A percentile compares a stretch with the other conserved stretches of the same genome.
These are phyloP conservation scores for Talaromyces sp. DNA, from an alignment of 2,329 filamentous ascomycete species.

Conservation along the genomic window DNA sequence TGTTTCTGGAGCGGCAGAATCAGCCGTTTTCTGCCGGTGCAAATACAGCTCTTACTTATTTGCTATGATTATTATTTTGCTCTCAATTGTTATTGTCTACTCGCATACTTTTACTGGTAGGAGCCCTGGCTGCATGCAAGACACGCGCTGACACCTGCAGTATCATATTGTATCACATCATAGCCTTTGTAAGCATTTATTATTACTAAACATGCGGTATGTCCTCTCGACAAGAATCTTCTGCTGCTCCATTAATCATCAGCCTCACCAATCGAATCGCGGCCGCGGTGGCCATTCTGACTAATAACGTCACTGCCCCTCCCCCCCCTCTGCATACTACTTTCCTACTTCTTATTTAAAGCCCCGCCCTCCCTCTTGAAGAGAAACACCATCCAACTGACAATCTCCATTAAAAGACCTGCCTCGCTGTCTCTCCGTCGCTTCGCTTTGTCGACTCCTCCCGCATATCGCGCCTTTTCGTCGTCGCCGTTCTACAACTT, in stretches of 20 bases:
- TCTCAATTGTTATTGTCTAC: neutral
- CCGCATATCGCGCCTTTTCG: conserved; percentile 21
- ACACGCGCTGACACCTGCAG: neutral
- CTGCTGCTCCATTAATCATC: neutral
- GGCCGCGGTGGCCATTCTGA: neutral
- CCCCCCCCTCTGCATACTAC: conserved; percentile 10
- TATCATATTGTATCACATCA: neutral
- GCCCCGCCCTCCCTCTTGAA: neutral
- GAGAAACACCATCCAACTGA: neutral
- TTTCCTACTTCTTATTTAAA: neutral
- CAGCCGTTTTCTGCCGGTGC: too few relatives aligned
- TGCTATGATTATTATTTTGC: too few relatives aligned
- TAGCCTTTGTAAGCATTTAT: too few relatives aligned
- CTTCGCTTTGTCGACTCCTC: neutral
- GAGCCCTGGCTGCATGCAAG: neutral
- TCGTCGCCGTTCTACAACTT: conserved; percentile 30
- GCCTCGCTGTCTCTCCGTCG: conserved; percentile 15
- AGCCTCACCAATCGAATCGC: conserved; percentile 16
- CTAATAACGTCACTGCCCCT: conserved; percentile 8
- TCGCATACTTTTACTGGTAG: neutral
- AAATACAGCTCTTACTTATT: neutral
- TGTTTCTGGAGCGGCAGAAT: neutral
- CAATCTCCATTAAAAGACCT: neutral
- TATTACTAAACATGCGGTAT: neutral
- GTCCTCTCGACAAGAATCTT: neutral